phyloP scores from a whole-genome alignment of 2,329 filamentous ascomycete species.

The Colletotrichum cereale region DNA sequence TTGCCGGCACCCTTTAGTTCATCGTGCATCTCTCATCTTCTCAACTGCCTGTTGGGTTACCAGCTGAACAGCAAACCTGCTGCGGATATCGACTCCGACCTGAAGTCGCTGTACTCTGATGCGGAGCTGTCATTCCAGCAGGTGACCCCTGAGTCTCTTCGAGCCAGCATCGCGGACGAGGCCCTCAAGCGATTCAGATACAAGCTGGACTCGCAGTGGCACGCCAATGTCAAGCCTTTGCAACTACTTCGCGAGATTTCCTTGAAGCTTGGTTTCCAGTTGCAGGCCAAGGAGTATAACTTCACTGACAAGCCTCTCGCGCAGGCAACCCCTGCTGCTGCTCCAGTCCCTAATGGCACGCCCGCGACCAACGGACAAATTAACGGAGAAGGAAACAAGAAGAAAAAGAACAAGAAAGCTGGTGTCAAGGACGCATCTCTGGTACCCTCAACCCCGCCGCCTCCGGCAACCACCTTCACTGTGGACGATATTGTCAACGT shows the following conservation, averaged over 20 bases:
- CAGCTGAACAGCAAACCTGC: conserved; percentile 82
- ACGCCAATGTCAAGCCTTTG: conserved; percentile 74
- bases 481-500: conserved; percentile 91
- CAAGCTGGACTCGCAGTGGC: conserved; percentile 77
- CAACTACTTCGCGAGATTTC: conserved; percentile 92
- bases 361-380: conserved; percentile 54
- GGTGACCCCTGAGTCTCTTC: conserved; percentile 80
- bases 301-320: conserved; percentile 51
- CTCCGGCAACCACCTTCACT: conserved; percentile 68
- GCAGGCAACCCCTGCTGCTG: conserved; percentile 46
- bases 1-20: conserved; percentile 85
- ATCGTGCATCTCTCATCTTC: conserved; percentile 83
- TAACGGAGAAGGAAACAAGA: conserved; percentile 63
- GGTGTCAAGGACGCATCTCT: conserved; percentile 65
- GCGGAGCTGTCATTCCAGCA: conserved; percentile 85
- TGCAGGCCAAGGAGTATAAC: conserved; percentile 75
- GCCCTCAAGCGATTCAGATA: conserved; percentile 82
- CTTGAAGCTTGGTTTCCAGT: conserved; percentile 89
- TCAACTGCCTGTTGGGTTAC: conserved; percentile 91
- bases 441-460: conserved; percentile 49
- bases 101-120: conserved; percentile 84
- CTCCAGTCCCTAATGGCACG: conserved; percentile 53
- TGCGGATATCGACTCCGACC: conserved; percentile 79
- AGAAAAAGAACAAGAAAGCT: conserved; percentile 72
- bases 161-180: conserved; percentile 77